Base-by-base conservation (phyloP, 768 basidiomycete genomes). In the Royoungia palumana region DNA sequence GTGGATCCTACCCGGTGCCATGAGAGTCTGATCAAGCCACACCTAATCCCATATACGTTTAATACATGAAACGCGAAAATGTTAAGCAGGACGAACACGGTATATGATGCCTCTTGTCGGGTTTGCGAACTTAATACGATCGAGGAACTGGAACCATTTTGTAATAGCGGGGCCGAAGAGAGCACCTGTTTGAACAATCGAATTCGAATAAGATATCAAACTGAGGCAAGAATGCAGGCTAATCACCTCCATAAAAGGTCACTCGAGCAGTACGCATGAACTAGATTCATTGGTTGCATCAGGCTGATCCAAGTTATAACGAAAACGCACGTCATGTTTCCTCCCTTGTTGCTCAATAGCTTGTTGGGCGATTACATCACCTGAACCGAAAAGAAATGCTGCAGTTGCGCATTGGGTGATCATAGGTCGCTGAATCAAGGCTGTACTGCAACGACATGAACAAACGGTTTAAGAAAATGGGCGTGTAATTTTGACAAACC, bases 301-400 rank as follows among this genome's bases (percentile, higher is more conserved):
- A 52, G 27, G 25, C 1, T 25, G 20, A 8, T 51, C 14, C 4
- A 1, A 44, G 20, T 38, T 14, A 14, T 4, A 11, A 44, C 10
- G 30, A 20, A 48, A 25, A 74, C 82, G 56, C 54, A 89, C 87
- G 55, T 96, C 92, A 61, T 95, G 92, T 3, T 83, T 65, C 46
- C 61, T 72, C 6, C 90, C 89, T 55, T 73, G 79, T 59, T 73
- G 74, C 62, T 94, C 94, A 17, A 94, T 78, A 1, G 71, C 78
- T 66, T 95, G 94, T 67, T 96, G 93, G 0, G 93, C 93, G 36
- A 94, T 77, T 1, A 93, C 58, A 62, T 92, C 90, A 19, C 87
- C 89, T 6, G 77, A 72, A 37, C 86, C 83, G 54, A 90, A 91
- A 9, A 91, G 70, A 43, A 85, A 57, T 1, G 76, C 79, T 0